Percentiles rank a stretch among this genome's conserved stretches.
phyloP scores from a whole-genome alignment of 306 rosid species.

The Cicer pinnatifidum region DNA sequence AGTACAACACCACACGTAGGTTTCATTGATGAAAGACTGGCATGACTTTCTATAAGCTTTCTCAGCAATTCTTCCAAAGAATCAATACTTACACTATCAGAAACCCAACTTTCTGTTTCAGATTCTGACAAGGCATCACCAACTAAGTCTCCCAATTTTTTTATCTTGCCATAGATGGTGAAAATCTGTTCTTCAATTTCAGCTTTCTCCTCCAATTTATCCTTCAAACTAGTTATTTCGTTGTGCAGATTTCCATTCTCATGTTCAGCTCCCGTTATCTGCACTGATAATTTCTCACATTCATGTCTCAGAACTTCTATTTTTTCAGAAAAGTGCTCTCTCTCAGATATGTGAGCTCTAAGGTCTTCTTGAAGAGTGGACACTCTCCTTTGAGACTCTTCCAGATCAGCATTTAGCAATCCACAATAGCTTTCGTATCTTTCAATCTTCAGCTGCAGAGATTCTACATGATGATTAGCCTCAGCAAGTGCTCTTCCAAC shows the following conservation, averaged over 20 bases:
- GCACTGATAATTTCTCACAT: conserved; percentile 56
- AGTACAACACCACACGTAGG: conserved; percentile 45
- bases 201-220: conserved; percentile 55
- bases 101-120: conserved; percentile 52
- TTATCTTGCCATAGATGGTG: conserved; percentile 58
- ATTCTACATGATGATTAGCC: conserved; percentile 64
- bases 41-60: conserved; percentile 68
- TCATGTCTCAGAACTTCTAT: conserved; percentile 56
- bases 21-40: conserved; percentile 50
- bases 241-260: conserved; percentile 65
- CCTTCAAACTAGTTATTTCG: conserved; percentile 61
- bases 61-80: conserved; percentile 67
- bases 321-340: conserved; percentile 65
- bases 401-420: conserved; percentile 74
- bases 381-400: conserved; percentile 63
- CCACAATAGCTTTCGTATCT: conserved; percentile 71
- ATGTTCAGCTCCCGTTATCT: conserved; percentile 58
- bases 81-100: conserved; percentile 62
- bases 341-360: conserved; percentile 57
- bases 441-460: conserved; percentile 78
- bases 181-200: conserved; percentile 54
- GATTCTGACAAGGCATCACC: conserved; percentile 62
- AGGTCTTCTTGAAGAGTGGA: conserved; percentile 68
- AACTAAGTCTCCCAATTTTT: conserved; percentile 64
- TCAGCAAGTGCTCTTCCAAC: conserved; percentile 68